These are phyloP conservation scores for Tilletia setariae DNA, from an alignment of 1,284 basidiomycete species.

Conservation along the genomic window DNA sequence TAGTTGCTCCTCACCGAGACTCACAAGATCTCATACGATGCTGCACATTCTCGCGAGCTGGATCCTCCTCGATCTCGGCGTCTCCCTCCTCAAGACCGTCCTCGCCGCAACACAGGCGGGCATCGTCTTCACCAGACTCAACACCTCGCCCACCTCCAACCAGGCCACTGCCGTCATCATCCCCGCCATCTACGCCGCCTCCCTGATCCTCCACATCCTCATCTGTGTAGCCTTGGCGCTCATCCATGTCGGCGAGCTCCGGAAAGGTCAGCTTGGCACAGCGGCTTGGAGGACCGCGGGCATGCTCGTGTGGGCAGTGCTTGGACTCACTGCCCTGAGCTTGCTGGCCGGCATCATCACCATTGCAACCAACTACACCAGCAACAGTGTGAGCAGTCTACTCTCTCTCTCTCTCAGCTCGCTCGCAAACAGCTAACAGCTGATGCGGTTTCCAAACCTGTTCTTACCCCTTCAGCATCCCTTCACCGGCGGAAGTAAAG, in stretches of 20 bases:
- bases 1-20: too few relatives aligned
- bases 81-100: constrained; percentile 1
- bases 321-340: background rate
- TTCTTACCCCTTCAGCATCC: background rate
- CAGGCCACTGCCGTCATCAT: constrained; percentile 3
- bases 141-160: background rate
- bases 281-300: background rate
- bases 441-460: background rate
- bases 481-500: background rate
- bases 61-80: background rate
- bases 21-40: too few relatives aligned
- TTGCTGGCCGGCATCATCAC: background rate
- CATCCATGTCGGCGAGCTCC: background rate
- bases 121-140: background rate
- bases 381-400: background rate
- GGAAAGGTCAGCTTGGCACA: background rate
- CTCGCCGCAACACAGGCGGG: background rate
- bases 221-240: background rate
- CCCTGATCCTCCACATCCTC: background rate
- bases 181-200: constrained; percentile 3
- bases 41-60: background rate
- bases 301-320: background rate
- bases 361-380: constrained; percentile 2
- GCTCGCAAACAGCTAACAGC: background rate
- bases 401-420: background rate